Evolutionary conservation across 2,329 filamentous ascomycete species (phyloP).

Genomic region (Fonsecaea nubica): DNA sequence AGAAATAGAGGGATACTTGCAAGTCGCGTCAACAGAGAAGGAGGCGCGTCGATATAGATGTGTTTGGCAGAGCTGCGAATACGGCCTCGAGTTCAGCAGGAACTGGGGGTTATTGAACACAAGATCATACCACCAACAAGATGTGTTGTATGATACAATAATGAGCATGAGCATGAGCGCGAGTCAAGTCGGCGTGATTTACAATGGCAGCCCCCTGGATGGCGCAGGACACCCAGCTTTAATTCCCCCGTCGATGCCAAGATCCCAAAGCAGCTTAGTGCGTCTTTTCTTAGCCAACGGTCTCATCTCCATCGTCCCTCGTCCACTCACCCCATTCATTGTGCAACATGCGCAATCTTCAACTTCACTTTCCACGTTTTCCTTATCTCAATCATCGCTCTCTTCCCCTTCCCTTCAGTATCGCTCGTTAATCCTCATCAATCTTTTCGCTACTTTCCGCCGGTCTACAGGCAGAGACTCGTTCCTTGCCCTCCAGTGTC

Average conservation of each 20-base stretch:
- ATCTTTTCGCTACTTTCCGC: not conserved
- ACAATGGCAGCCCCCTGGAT: not conserved
- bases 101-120: not conserved
- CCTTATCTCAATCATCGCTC: not conserved
- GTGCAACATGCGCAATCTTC: not conserved
- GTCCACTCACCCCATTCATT: not conserved
- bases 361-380: not conserved
- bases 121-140: constrained; percentile 1
- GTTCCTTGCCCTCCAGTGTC: not conserved
- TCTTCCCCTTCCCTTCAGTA: not conserved
- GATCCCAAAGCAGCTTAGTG: not conserved
- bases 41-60: not conserved
- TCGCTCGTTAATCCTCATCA: not conserved
- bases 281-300: constrained; percentile 4
- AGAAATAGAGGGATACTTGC: not conserved
- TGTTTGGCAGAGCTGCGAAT: not conserved
- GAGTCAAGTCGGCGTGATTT: not conserved
- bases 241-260: not conserved
- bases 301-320: not conserved
- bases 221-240: not conserved
- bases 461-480: not conserved
- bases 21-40: not conserved
- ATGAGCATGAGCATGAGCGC: too few relatives aligned
- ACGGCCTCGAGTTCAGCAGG: not conserved
- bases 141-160: not conserved